Percentiles rank a stretch among this genome's conserved stretches.
Conservation (phyloP, 352 stramenopile genomes). For the Globisporangium iwayamae region DNA sequence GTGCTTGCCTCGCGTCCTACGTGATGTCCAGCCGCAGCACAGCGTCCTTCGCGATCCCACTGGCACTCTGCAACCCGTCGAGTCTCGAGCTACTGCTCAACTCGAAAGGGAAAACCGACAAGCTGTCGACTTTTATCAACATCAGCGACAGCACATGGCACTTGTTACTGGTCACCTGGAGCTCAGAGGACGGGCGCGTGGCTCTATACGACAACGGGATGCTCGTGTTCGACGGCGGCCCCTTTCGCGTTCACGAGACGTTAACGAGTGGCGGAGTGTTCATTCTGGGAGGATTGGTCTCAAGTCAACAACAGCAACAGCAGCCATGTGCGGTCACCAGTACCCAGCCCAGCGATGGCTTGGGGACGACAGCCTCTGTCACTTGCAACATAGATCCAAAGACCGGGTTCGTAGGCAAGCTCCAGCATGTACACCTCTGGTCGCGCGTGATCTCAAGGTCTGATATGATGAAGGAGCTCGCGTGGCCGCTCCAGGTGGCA, state of each 20-base stretch:
- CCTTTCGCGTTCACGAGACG: slow-evolving; percentile 36
- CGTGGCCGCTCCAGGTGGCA: slow-evolving; percentile 48
- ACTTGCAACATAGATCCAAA: slow-evolving; percentile 23
- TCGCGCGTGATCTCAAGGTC: slow-evolving; percentile 35
- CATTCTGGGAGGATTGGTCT: slow-evolving; percentile 39
- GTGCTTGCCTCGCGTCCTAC: slow-evolving; percentile 53
- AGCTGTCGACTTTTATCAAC: slow-evolving; percentile 53
- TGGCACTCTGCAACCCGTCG: slow-evolving; percentile 59
- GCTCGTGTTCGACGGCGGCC: slow-evolving; percentile 60
- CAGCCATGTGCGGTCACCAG: slow-evolving; percentile 7
- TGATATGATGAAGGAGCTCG: slow-evolving; percentile 49
- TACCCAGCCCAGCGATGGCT: not conserved
- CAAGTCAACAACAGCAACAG: slow-evolving; percentile 4
- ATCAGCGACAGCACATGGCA: slow-evolving; percentile 70
- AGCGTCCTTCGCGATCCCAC: slow-evolving; percentile 18
- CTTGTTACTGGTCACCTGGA: slow-evolving; percentile 60
- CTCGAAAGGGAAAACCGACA: slow-evolving; percentile 22
- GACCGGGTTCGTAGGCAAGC: slow-evolving; percentile 31
- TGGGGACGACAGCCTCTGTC: slow-evolving; percentile 4
- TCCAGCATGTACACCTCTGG: slow-evolving; percentile 71
- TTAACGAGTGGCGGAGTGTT: slow-evolving; percentile 34
- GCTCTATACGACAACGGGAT: slow-evolving; percentile 66
- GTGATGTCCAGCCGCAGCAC: not conserved
- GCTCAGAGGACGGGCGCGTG: slow-evolving; percentile 46
- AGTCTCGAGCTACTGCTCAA: slow-evolving; percentile 56